Base-by-base conservation (phyloP, 805 yeast genomes). In the Ogataea polymorpha region DNA sequence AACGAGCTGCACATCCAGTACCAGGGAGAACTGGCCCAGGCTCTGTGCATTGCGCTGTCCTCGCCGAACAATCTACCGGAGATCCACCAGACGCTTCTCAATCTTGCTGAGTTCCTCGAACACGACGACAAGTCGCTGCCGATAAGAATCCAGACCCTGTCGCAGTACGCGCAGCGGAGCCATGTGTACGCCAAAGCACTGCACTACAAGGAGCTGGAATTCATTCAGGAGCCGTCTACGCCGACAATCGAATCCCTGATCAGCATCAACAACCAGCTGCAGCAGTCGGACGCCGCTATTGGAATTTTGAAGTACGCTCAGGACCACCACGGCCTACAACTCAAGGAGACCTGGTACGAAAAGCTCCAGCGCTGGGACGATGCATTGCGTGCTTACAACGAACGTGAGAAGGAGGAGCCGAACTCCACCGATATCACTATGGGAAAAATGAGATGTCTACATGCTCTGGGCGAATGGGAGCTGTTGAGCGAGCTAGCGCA, bases 391-490 rank as follows among this genome's bases (percentile, higher is more conserved):
- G 96, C 97, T 0, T 93, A 93, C 59, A 82, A 82, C 50, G 86
- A 82, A 53, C 74, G 97, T 56, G 91, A 80, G 51, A 68, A 67
- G 44, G 67, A 61, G 23, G 81, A 76, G 33, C 80, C 80, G 4
- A 83, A 82, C 42, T 80, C 88, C 21, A 78, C 85, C 68, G 98
- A 91, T 49, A 82, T 89, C 1, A 85, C 91, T 5, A 82, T 91
- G 90, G 99, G 99, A 67, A 90, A 91, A 58, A 88, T 93, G 97
- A 77, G 98, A 63, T 90, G 98, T 63, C 69, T 91, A 47, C 97
- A 93, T 66, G 99, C 99, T 0, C 69, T 93, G n/a, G 99, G 99
- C 35, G 97, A 93, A 63, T 95, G 99, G 98, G 98, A 91, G 48
- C 85, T 83, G 51, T 69, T 95, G 17, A 82, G 95, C 9, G 85